Conservation (phyloP, 2,329 filamentous ascomycete genomes). For the Claviceps pusilla region DNA sequence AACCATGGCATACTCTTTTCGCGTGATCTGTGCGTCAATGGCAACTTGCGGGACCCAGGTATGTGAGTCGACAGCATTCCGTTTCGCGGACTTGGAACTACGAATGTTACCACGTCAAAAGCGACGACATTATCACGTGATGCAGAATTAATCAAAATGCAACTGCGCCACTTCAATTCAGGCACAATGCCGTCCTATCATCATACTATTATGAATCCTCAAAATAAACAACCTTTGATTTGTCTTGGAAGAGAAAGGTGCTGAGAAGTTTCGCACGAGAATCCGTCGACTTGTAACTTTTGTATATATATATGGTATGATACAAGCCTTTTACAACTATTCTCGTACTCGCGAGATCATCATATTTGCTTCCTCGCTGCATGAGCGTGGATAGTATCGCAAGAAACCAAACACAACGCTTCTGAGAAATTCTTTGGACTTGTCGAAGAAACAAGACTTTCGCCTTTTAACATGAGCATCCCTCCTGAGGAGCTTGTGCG, state of each 20-base stretch:
- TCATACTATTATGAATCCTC: neutral
- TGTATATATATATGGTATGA: neutral
- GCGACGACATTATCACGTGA: neutral
- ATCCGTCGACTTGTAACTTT: neutral
- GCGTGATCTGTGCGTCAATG: neutral
- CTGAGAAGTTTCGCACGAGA: neutral
- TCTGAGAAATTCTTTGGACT: neutral
- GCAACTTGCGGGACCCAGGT: too few relatives aligned
- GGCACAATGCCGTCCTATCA: neutral
- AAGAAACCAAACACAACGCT: neutral
- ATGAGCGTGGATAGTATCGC: neutral
- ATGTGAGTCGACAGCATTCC: too few relatives aligned
- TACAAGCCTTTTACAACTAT: neutral
- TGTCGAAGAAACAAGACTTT: neutral
- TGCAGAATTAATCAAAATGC: neutral
- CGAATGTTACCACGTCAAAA: neutral
- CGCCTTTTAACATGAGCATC: conserved; percentile 35
- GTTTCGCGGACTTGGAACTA: neutral
- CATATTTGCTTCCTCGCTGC: neutral
- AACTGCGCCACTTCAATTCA: neutral
- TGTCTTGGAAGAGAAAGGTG: neutral
- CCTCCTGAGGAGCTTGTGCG: conserved; percentile 53
- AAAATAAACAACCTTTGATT: neutral
- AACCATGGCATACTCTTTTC: neutral
- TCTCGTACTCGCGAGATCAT: neutral